Percentiles rank a stretch among this genome's conserved stretches.
Evolutionary conservation across 1,139 yeast genomes (phyloP).

Genomic region (Pichia inconspicua): DNA sequence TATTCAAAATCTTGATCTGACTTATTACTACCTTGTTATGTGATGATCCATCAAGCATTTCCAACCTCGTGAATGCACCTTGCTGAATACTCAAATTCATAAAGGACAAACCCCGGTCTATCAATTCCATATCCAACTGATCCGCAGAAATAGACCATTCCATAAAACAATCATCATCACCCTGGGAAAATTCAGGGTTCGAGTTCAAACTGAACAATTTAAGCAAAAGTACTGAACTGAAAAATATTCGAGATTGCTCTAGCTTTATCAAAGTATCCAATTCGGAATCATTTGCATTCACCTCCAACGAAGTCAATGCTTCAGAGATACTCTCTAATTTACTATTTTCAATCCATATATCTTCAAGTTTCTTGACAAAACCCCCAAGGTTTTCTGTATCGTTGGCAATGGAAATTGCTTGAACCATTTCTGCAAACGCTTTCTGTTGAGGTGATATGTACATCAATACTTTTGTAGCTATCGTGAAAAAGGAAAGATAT

Average conservation of each 20-base stretch:
- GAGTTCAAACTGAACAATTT: slow-evolving; percentile 27
- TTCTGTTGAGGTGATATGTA: slow-evolving; percentile 58
- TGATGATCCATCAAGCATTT: slow-evolving; percentile 57
- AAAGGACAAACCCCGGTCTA: slow-evolving; percentile 37
- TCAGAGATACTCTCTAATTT: neutral
- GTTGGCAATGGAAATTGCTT: slow-evolving; percentile 48
- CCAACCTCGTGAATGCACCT: slow-evolving; percentile 53
- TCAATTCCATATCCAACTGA: slow-evolving; percentile 82
- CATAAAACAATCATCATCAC: slow-evolving; percentile 19
- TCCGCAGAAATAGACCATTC: slow-evolving; percentile 51
- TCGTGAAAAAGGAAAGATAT: slow-evolving; percentile 57
- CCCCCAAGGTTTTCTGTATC: slow-evolving; percentile 58
- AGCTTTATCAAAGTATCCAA: slow-evolving; percentile 20
- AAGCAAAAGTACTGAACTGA: slow-evolving; percentile 57
- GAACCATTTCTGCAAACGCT: slow-evolving; percentile 42
- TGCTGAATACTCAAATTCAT: slow-evolving; percentile 64
- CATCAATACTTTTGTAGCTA: slow-evolving; percentile 57
- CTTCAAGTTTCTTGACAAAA: slow-evolving; percentile 43
- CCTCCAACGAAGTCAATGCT: slow-evolving; percentile 29
- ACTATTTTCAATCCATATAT: slow-evolving; percentile 28
- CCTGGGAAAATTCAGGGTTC: slow-evolving; percentile 20
- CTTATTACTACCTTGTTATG: slow-evolving; percentile 51
- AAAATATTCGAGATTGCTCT: slow-evolving; percentile 36
- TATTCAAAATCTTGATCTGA: slow-evolving; percentile 63
- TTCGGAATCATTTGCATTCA: slow-evolving; percentile 15